Percentiles rank a stretch among this genome's conserved stretches.
Evolutionary conservation across 176 grass and related monocot species (phyloP).

Genomic region (Dactylis glomerata): DNA sequence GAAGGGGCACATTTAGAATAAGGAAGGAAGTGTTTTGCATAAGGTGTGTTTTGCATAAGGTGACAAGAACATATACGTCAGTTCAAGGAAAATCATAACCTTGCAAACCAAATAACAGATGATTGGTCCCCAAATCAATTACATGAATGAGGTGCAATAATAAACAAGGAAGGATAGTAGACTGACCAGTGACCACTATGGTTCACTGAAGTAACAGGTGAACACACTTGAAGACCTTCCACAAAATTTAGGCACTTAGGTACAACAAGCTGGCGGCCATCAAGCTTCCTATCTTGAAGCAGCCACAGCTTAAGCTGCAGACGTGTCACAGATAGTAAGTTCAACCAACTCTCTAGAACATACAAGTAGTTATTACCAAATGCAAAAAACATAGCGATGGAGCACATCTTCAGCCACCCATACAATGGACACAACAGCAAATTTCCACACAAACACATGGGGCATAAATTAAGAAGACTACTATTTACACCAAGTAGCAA

Average conservation of each 20-base stretch:
- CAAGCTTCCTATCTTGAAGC: conserved; percentile 60
- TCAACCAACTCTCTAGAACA: conserved; percentile 24
- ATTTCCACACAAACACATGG: background rate
- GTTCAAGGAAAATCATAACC: conserved; percentile 7
- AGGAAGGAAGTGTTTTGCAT: background rate
- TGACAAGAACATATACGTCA: background rate
- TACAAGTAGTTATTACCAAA: conserved; percentile 22
- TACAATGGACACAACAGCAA: conserved; percentile 9
- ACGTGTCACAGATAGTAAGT: conserved; percentile 58
- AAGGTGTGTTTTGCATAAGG: too few species aligned
- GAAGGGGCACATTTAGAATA: background rate
- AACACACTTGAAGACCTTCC: conserved; percentile 44
- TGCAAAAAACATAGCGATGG: conserved; percentile 8
- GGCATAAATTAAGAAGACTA: background rate
- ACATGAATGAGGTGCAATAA: conserved; percentile 26
- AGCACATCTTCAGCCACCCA: background rate
- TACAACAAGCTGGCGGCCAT: conserved; percentile 53
- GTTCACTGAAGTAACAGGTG: conserved; percentile 49
- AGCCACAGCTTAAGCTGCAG: conserved; percentile 72
- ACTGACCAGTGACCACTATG: conserved; percentile 53
- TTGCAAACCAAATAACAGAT: background rate
- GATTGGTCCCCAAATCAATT: background rate
- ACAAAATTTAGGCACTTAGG: conserved; percentile 56
- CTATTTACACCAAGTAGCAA: background rate
- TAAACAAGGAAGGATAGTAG: conserved; percentile 46